Evolutionary conservation across 805 yeast species (phyloP).

Genomic region (Metschnikowia noctiluminum): DNA sequence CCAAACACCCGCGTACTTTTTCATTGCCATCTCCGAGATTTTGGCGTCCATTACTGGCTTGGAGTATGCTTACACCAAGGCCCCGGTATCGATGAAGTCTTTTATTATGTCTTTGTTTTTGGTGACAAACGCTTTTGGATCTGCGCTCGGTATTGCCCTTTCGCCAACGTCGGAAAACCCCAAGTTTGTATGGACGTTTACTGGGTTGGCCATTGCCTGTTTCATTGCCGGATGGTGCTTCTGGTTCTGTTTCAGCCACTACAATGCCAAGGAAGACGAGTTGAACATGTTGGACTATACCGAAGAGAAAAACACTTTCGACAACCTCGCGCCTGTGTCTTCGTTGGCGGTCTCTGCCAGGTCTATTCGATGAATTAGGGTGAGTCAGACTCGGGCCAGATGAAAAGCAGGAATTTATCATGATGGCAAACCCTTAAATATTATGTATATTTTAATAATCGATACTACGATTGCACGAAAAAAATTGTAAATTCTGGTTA

Average conservation of each 20-base stretch:
- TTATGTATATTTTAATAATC: too few species aligned
- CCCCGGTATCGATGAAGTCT: slow-evolving; percentile 67
- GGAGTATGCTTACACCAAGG: slow-evolving; percentile 82
- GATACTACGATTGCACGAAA: too few species aligned
- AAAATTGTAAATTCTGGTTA: too few species aligned
- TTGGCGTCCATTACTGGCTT: slow-evolving; percentile 78
- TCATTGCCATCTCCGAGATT: slow-evolving; percentile 73
- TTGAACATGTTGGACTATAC: slow-evolving; percentile 49
- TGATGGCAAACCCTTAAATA: too few species aligned
- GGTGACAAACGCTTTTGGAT: slow-evolving; percentile 71
- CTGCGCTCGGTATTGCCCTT: slow-evolving; percentile 72
- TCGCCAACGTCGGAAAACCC: slow-evolving; percentile 68
- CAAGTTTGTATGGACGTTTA: slow-evolving; percentile 64
- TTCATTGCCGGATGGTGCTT: slow-evolving; percentile 57
- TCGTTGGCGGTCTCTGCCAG: slow-evolving; percentile 18
- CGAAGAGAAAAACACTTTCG: slow-evolving; percentile 10
- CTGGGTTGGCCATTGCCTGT: slow-evolving; percentile 59
- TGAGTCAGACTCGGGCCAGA: neutral
- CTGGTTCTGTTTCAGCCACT: slow-evolving; percentile 56
- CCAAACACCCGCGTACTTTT: slow-evolving; percentile 69
- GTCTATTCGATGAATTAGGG: neutral
- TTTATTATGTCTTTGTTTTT: slow-evolving; percentile 64
- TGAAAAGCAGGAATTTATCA: neutral
- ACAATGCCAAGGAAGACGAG: slow-evolving; percentile 55
- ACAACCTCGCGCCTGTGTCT: slow-evolving; percentile 11